These are phyloP conservation scores for Bisporella sp. DNA, from an alignment of 2,329 filamentous ascomycete genomes.

Conservation along the genomic window DNA sequence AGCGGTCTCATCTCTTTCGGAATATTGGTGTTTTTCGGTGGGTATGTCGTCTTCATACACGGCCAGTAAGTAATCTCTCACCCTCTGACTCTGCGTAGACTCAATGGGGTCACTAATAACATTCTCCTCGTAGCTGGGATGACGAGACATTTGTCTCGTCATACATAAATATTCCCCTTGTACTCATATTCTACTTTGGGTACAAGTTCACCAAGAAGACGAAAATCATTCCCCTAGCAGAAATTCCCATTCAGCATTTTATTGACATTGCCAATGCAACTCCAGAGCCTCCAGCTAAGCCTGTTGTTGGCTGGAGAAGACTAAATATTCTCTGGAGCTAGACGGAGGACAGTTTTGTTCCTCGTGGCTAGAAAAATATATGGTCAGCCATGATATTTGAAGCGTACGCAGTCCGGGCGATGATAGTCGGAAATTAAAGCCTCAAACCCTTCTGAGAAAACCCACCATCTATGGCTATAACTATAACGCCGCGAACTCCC, in stretches of 20 bases:
- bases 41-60: slow-evolving; percentile 57
- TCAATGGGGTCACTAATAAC: not conserved
- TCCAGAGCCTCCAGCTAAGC: slow-evolving; percentile 15
- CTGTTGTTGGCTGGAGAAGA: slow-evolving; percentile 12
- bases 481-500: no score
- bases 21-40: slow-evolving; percentile 52
- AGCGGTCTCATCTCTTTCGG: slow-evolving; percentile 43
- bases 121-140: slow-evolving; percentile 40
- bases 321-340: slow-evolving; percentile 22
- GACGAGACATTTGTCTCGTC: slow-evolving; percentile 51
- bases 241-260: slow-evolving; percentile 32
- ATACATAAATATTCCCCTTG: slow-evolving; percentile 59
- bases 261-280: slow-evolving; percentile 28
- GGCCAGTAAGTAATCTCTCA: slow-evolving; percentile 30
- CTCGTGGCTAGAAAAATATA: no score
- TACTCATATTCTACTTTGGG: slow-evolving; percentile 39
- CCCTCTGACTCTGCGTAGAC: not conserved
- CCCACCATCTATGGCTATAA: no score
- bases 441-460: no score
- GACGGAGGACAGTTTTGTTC: no score
- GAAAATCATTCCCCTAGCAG: slow-evolving; percentile 30
- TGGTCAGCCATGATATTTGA: no score
- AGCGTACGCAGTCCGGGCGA: no score
- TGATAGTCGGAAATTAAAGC: no score
- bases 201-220: slow-evolving; percentile 49